phyloP scores from a whole-genome alignment of 495 filamentous ascomycete genomes.

The Talaromyces trachyspermus region DNA sequence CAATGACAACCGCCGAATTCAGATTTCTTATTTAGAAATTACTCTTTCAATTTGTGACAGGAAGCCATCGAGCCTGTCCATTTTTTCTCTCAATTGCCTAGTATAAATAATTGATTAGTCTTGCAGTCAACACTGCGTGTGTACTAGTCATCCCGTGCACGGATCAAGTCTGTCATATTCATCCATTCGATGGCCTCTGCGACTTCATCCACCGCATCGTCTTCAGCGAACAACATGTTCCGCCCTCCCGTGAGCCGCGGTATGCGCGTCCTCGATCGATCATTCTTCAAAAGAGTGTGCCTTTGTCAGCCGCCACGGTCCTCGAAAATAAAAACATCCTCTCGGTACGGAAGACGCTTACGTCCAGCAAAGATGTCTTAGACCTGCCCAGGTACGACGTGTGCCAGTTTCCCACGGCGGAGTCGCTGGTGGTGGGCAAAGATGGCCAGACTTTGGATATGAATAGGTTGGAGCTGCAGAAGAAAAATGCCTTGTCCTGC shows the following conservation, averaged over 20 bases:
- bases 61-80: neutral
- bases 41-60: neutral
- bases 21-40: neutral
- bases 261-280: constrained; percentile 70
- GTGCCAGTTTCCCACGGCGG: constrained; percentile 12
- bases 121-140: no score
- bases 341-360: constrained; percentile 52
- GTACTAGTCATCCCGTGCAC: constrained; percentile 1
- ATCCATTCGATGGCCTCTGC: constrained; percentile 20
- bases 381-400: constrained; percentile 46
- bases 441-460: constrained; percentile 26
- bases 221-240: constrained; percentile 46
- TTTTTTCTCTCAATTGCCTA: no score
- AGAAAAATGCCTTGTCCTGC: constrained; percentile 65
- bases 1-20: neutral
- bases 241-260: constrained; percentile 77
- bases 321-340: constrained; percentile 65
- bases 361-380: constrained; percentile 52
- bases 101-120: no score
- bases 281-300: constrained; percentile 72
- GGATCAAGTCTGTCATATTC: constrained; percentile 11
- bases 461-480: constrained; percentile 21
- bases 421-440: constrained; percentile 31
- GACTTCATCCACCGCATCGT: neutral
- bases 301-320: constrained; percentile 71